Conservation (phyloP, 2,329 filamentous ascomycete species). For the Diaporthe australafricana region DNA sequence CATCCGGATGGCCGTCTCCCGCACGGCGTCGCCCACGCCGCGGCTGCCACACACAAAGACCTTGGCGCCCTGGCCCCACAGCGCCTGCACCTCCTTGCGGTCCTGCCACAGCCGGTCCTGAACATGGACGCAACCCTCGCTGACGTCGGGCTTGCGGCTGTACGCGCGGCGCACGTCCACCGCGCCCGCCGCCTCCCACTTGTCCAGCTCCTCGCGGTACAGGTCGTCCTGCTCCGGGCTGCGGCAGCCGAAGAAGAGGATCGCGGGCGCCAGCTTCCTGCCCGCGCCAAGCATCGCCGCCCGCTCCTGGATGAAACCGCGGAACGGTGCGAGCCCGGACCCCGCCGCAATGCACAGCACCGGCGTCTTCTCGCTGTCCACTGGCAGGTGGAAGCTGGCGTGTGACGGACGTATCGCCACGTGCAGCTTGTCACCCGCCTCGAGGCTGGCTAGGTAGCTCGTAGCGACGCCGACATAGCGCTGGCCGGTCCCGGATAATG, state of each 20-base stretch:
- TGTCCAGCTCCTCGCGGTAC: conserved; percentile 68
- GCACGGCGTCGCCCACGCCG: conserved; percentile 54
- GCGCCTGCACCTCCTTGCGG: conserved; percentile 43
- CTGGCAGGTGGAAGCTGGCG: conserved; percentile 60
- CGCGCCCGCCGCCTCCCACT: conserved; percentile 70
- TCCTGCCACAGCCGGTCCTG: conserved; percentile 63
- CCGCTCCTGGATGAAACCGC: conserved; percentile 72
- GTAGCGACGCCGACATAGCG: conserved; percentile 68
- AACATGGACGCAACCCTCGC: conserved; percentile 48
- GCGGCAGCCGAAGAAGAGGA: conserved; percentile 76
- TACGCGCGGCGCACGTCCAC: conserved; percentile 73
- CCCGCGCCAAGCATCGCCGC: conserved; percentile 62
- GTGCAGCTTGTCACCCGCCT: conserved; percentile 54
- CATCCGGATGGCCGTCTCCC: conserved; percentile 49
- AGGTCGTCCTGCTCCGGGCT: conserved; percentile 66
- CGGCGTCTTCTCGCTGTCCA: conserved; percentile 57
- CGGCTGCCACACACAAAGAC: conserved; percentile 72
- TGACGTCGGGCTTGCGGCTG: conserved; percentile 61
- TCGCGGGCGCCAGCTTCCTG: conserved; percentile 64
- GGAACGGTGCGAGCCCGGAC: conserved; percentile 70
- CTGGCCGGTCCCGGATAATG: conserved; percentile 60
- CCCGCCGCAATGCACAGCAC: conserved; percentile 64
- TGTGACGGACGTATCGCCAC: conserved; percentile 62
- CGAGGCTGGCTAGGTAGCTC: conserved; percentile 66
- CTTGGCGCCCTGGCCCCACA: conserved; percentile 56